Evolutionary conservation across 2,329 filamentous ascomycete species (phyloP), one percentile per base, ranked within the genome.

Genomic region (Anthostomella pinea): DNA sequence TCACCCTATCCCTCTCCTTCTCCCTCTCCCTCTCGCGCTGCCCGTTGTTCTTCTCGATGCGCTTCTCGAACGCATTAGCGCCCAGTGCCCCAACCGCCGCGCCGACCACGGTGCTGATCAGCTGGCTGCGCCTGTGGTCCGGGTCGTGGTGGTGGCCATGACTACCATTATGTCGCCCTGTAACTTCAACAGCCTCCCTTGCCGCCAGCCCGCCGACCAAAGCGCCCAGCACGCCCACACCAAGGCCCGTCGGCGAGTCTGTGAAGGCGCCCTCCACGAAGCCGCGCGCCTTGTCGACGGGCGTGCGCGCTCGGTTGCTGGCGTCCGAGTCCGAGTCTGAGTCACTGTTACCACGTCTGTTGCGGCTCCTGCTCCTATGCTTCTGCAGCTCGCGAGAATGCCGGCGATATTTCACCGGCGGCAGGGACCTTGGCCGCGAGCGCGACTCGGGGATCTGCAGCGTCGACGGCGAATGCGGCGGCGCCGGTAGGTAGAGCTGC

Each of bases 11-110:
- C 18, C 46, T 41, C n/a, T 52, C 52, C n/a, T 55, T 53, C 10
- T 51, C 48, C 4, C 41, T 33, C n/a, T n/a, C n/a, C n/a, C n/a
- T n/a, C n/a, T n/a, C n/a, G n/a, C n/a, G n/a, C n/a, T n/a, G n/a
- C n/a, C n/a, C n/a, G n/a, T n/a, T n/a, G n/a, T n/a, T n/a, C n/a
- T n/a, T n/a, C 39, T 62, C 54, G 19, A 63, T 41, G 14, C 53
- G 46, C 45, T 56, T 59, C 52, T 57, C 56, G 8, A 58, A 51
- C 13, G 56, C 58, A 31, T 60, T 78, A 9, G 73, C 74, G 4
- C 72, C 73, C 8, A 79, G 61, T 3, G 73, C 74, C 3, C 73
- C 74, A 1, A 75, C 72, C 3, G 75, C 70, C 2, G 73, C 75
- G 2, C 75, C 74, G 3, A 77, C 63, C 8, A 77, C 58, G 8